Percentiles rank a stretch among this genome's conserved stretches.
Conservation (phyloP, 768 basidiomycete genomes). For the Calocybe cyanea region DNA sequence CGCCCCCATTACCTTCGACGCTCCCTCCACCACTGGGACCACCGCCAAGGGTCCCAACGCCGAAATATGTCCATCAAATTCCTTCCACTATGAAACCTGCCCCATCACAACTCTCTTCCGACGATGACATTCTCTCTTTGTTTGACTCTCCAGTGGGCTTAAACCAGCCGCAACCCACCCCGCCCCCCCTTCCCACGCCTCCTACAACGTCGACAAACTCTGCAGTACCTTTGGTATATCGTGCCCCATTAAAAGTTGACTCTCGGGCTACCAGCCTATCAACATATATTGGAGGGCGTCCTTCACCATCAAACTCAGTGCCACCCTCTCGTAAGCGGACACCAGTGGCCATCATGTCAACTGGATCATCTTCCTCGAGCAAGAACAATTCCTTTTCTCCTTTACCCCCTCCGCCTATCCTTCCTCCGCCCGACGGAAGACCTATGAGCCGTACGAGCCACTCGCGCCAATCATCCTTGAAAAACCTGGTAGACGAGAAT, state of each 20-base stretch:
- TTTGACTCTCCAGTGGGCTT: conserved; percentile 20
- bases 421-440: conserved; percentile 18
- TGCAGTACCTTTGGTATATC: conserved; percentile 1
- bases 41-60: conserved; percentile 22
- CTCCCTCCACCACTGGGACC: conserved; percentile 47
- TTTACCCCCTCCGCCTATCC: conserved; percentile 20
- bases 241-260: not conserved
- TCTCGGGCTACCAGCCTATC: conserved; percentile 6
- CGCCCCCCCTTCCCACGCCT: not conserved
- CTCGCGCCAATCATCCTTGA: conserved; percentile 23
- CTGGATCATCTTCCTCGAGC: conserved; percentile 18
- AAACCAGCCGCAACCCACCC: conserved; percentile 5
- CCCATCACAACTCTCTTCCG: too few relatives aligned
- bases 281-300: conserved; percentile 3
- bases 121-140: conserved; percentile 24
- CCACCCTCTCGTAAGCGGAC: conserved; percentile 15
- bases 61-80: too few relatives aligned
- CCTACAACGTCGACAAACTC: not conserved
- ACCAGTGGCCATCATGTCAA: conserved; percentile 30
- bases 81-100: too few relatives aligned
- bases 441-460: conserved; percentile 24
- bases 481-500: conserved; percentile 37
- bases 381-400: conserved; percentile 15
- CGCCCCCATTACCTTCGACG: conserved; percentile 36
- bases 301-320: conserved; percentile 10